Evolutionary conservation across 352 stramenopile species (phyloP), one percentile per base, ranked within the genome.

Genomic region (Elongisporangium prolatum): DNA sequence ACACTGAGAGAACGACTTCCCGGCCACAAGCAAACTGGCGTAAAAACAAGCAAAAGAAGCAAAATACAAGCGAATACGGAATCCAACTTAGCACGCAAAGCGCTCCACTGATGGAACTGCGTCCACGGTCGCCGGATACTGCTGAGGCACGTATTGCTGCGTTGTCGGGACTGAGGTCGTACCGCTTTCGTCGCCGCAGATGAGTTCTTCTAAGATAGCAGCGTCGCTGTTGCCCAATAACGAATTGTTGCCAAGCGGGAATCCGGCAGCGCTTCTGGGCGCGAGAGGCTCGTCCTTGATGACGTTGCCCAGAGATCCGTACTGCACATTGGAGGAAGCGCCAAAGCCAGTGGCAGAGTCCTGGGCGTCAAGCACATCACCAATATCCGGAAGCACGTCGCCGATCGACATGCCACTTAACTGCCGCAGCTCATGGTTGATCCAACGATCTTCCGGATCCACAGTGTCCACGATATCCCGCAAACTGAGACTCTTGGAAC

Each of bases 371-470:
- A 63, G 13, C 0, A 34, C 57, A 44, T 68, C 61, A 10, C 34
- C 34, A 44, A 44, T 44, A 44, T 44, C 34, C 34, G 34, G 34
- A 44, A 44, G 34, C 34, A 44, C 34, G 10, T 44, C 57, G 17
- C 64, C 63, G 8, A 86, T 53, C 5, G 76, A 84, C 65, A 86
- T 72, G 44, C 72, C 74, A 44, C 76, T 86, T 1, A 84, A 55
- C 20, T 71, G 72, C n/a, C 66, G 65, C 50, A 86, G 69, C 16
- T 69, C 72, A 20, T 71, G 68, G 37, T 78, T 73, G 28, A 76
- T 79, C 70, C 75, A 86, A 2, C 63, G 64, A 37, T 83, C 73
- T 11, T 83, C 74, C 9, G 76, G 74, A 34, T 80, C 69, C 7
- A 74, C 66, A 47, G 78, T 63, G n/a, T 72, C 72, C 6, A 74